phyloP scores from a whole-genome alignment of 371 early-diverging fungal genomes.

The Mortierella sp. region DNA sequence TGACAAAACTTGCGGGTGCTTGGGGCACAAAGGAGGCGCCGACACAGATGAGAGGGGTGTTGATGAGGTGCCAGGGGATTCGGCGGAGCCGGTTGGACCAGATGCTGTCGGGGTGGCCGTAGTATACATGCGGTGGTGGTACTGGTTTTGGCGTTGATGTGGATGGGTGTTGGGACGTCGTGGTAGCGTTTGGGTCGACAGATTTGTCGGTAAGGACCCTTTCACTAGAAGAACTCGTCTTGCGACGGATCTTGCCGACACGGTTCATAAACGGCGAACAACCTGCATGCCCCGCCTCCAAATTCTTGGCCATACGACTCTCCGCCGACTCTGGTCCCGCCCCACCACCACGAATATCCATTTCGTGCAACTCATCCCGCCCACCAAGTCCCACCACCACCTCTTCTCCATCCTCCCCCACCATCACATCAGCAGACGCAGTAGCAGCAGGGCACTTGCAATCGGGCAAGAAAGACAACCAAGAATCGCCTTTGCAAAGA shows the following conservation, averaged over 20 bases:
- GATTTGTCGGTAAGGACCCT: not conserved
- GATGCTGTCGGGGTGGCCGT: conserved; percentile 26
- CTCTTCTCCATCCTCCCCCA: not conserved
- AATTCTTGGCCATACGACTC: not conserved
- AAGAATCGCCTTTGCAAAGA: conserved; percentile 32
- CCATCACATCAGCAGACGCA: not conserved
- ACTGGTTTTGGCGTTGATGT: not conserved
- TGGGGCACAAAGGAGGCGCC: conserved; percentile 56
- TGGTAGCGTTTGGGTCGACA: too few species aligned
- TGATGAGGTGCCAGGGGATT: conserved; percentile 48
- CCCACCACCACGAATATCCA: not conserved
- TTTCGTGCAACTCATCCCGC: not conserved
- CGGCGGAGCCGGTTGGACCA: conserved; percentile 34
- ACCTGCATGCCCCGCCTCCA: not conserved
- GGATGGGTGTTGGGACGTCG: not conserved
- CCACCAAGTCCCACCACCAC: not conserved
- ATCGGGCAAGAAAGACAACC: conserved; percentile 32
- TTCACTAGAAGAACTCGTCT: not conserved
- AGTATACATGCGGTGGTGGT: conserved; percentile 20
- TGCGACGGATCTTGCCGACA: too few species aligned
- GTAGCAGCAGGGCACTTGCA: conserved; percentile 28
- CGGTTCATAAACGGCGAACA: not conserved
- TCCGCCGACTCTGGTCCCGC: conserved; percentile 2
- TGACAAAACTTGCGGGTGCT: conserved; percentile 48
- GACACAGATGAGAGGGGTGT: conserved; percentile 45